Base-by-base conservation (phyloP, 257 asterid species). In the Fraxinus cuspidata region DNA sequence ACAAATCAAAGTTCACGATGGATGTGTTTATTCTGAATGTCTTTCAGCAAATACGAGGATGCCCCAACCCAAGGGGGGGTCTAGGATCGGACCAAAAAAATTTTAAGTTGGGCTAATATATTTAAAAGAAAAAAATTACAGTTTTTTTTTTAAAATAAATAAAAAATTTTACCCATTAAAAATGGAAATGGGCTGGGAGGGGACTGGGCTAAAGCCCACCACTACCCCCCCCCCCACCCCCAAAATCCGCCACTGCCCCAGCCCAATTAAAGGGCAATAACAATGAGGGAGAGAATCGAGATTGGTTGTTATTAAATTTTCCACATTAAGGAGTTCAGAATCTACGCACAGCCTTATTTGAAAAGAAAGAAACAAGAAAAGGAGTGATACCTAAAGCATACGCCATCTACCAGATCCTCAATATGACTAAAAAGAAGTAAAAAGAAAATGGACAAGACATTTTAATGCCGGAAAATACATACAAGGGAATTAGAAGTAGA, bases 1-100 rank as follows among this genome's bases (percentile, higher is more conserved):
- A 81, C 75, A 85, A 79, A 85, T 76, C 78, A 85, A 74, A 84
- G 87, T 83, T 79, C 75, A 81, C 44, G 80, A 80, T 76, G 88
- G 75, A 75, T 42, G 80, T 73, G 83, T 71, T 80, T 78, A 78
- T 77, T 73, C 80, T 77, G 80, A 78, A 44, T 77, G 82, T 71
- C 81, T 75, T 82, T 28, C 28, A 49, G 69, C 53, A 80, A 73
- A 75, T 76, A 72, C 9, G 74, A 72, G 84, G 73, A 75, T 42
- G 5, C 69, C 66, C 73, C 74, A 71, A 38, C 51, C 51, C 13
- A 38, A 2, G 13, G 44, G 13, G 13, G 2, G 44, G 9, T 38
- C 44, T 38, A 8, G 44, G 44, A 38, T 38, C 11, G 13, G 44
- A 38, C 44, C 44, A 38, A 38, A 38, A 8, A 38, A 8, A 9